Evolutionary conservation across 495 filamentous ascomycete genomes (phyloP).

Genomic region (Penicillium ucsense): DNA sequence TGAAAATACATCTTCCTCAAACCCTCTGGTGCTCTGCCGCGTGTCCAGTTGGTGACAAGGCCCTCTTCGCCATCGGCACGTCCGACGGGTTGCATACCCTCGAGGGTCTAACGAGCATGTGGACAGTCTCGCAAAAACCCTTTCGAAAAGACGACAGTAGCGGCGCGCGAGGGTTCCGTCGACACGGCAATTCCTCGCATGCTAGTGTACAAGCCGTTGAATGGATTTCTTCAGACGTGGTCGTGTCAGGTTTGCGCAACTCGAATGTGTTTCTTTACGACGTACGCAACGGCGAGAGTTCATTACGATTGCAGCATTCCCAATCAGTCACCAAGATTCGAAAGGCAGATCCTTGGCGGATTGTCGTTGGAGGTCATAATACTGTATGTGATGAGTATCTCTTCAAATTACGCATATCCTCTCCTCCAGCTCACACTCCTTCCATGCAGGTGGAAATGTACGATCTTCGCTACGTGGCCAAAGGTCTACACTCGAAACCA

Average conservation of each 20-base stretch:
- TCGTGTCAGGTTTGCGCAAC: constrained; percentile 28
- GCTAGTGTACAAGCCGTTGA: constrained; percentile 28
- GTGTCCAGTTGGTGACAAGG: constrained; percentile 16
- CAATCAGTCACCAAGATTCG: constrained; percentile 28
- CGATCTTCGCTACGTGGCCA: constrained; percentile 31
- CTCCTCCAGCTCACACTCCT: not conserved
- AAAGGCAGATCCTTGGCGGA: constrained; percentile 26
- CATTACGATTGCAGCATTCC: constrained; percentile 25
- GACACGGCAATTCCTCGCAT: constrained; percentile 20
- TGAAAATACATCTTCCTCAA: constrained; percentile 18
- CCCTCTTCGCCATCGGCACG: constrained; percentile 32
- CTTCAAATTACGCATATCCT: not conserved
- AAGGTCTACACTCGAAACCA: constrained; percentile 20
- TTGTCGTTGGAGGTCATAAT: constrained; percentile 28
- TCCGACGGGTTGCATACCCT: constrained; percentile 33
- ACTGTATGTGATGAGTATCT: constrained; percentile 16
- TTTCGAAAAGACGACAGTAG: constrained; percentile 14
- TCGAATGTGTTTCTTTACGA: constrained; percentile 31
- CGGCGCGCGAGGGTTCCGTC: constrained; percentile 9
- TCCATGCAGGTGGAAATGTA: constrained; percentile 31
- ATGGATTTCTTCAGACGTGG: constrained; percentile 29
- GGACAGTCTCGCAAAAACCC: constrained; percentile 24
- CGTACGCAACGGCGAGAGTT: constrained; percentile 23
- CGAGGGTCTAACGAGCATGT: constrained; percentile 19
- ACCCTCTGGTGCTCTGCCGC: constrained; percentile 32